Percentiles rank a stretch among this genome's conserved stretches.
These are phyloP conservation scores for Pyronema domesticum DNA, from an alignment of 495 filamentous ascomycete species.

Conservation along the genomic window DNA sequence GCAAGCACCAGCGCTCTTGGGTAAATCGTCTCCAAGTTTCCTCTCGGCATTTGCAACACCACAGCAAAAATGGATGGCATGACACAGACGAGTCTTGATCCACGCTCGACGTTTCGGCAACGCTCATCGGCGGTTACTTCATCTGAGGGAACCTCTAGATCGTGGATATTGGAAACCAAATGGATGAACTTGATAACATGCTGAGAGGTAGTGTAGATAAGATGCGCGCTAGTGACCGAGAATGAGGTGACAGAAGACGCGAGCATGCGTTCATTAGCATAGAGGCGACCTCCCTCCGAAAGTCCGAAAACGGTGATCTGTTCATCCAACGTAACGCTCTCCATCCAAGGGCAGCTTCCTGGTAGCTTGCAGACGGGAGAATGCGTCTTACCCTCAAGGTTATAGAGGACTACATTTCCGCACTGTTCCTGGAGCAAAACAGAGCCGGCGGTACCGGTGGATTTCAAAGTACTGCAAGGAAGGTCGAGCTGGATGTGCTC, in stretches of 20 bases:
- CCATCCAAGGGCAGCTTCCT: conserved; percentile 36
- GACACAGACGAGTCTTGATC: conserved; percentile 67
- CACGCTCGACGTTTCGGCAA: conserved; percentile 82
- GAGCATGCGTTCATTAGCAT: conserved; percentile 53
- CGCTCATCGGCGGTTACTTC: conserved; percentile 83
- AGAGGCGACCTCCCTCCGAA: conserved; percentile 56
- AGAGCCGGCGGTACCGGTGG: not conserved
- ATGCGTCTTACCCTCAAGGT: conserved; percentile 13
- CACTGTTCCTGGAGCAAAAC: conserved; percentile 24
- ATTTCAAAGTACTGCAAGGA: not conserved
- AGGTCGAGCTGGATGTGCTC: no score
- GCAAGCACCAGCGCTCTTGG: conserved; percentile 82
- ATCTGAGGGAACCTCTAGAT: conserved; percentile 66
- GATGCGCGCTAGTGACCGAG: conserved; percentile 57
- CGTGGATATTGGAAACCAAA: conserved; percentile 39
- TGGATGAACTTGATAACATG: conserved; percentile 91
- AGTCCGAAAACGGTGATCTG: conserved; percentile 39
- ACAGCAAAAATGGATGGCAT: conserved; percentile 73
- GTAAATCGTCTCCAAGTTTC: conserved; percentile 89
- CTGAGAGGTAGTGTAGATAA: conserved; percentile 79
- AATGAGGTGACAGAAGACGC: conserved; percentile 84
- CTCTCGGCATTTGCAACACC: conserved; percentile 80
- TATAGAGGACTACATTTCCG: conserved; percentile 24
- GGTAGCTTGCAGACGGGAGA: conserved; percentile 27
- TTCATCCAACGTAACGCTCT: conserved; percentile 23